Percentiles rank a stretch among this genome's conserved stretches.
phyloP scores from a whole-genome alignment of 2,329 filamentous ascomycete genomes.

The Trichoderma oligosporum region DNA sequence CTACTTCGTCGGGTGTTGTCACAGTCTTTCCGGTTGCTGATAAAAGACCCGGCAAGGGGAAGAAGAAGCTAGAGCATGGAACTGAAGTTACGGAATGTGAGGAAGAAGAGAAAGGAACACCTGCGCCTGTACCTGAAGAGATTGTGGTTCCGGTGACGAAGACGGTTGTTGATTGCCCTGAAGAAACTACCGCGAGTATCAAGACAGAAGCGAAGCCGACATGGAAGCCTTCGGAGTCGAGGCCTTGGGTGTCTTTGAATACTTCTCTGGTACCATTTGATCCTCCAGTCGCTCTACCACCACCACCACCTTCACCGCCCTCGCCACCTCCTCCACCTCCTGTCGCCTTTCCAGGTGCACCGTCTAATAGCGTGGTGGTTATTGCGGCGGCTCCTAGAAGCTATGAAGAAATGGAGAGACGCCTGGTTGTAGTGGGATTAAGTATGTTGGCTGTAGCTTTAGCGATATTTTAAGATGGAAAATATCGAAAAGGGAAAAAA shows the following conservation, averaged over 20 bases:
- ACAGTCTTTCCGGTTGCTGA: slow-evolving; percentile 10
- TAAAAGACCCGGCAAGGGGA: no score
- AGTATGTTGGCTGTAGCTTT: background rate
- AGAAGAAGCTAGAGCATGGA: background rate
- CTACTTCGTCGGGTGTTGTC: no score
- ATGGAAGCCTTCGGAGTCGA: background rate
- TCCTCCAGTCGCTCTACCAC: background rate
- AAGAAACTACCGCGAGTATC: background rate
- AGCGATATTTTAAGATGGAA: background rate
- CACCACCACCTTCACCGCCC: background rate
- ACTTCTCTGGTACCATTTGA: background rate
- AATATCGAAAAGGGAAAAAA: background rate
- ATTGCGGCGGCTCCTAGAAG: background rate
- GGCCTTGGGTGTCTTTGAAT: background rate
- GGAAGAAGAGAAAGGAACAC: background rate
- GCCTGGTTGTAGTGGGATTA: background rate
- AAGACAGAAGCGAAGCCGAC: background rate
- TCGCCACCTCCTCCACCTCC: background rate
- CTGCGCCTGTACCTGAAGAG: background rate
- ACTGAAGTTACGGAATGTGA: background rate
- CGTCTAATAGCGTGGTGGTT: background rate
- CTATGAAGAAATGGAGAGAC: background rate
- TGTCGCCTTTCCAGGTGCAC: background rate
- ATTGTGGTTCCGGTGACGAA: background rate
- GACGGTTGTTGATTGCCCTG: slow-evolving; percentile 4